These are phyloP conservation scores for Kuraishia hungarica DNA, from an alignment of 805 yeast species.

Conservation along the genomic window DNA sequence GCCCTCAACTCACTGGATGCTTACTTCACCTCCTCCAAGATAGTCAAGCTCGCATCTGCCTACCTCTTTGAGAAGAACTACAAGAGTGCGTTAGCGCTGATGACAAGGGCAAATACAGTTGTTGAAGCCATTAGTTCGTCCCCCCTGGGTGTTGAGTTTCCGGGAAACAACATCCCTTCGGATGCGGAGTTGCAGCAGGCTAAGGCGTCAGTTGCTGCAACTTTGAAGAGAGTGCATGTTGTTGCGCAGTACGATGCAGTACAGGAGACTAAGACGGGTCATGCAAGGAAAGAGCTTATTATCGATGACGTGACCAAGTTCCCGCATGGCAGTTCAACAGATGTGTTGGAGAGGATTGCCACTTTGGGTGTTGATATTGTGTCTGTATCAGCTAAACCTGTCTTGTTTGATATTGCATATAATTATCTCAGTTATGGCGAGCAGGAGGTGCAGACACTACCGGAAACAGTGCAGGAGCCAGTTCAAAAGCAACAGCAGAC, in stretches of 20 bases:
- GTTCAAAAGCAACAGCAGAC: too few species aligned
- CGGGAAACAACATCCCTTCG: constrained; percentile 31
- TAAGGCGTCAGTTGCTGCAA: constrained; percentile 9
- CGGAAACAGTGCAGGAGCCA: constrained; percentile 13
- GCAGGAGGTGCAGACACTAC: constrained; percentile 28
- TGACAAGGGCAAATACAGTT: constrained; percentile 19
- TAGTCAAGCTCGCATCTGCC: constrained; percentile 34
- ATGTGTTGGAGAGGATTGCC: constrained; percentile 22
- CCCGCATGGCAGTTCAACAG: constrained; percentile 17
- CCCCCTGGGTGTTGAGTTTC: constrained; percentile 22
- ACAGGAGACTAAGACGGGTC: constrained; percentile 5
- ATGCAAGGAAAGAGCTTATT: constrained; percentile 11
- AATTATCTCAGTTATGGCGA: constrained; percentile 59
- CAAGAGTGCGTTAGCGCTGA: constrained; percentile 39
- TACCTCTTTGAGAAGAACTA: constrained; percentile 31
- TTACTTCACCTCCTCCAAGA: constrained; percentile 38
- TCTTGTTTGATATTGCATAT: constrained; percentile 83
- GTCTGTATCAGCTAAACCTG: constrained; percentile 78
- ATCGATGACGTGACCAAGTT: constrained; percentile 20
- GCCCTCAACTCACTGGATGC: constrained; percentile 42
- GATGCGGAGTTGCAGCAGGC: constrained; percentile 23
- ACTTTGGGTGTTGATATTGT: constrained; percentile 27
- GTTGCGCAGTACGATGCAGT: constrained; percentile 37
- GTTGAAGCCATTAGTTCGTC: constrained; percentile 7
- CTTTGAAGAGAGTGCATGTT: constrained; percentile 29